Evolutionary conservation across 2,329 filamentous ascomycete genomes (phyloP).

Genomic region (Eutypella sp.): DNA sequence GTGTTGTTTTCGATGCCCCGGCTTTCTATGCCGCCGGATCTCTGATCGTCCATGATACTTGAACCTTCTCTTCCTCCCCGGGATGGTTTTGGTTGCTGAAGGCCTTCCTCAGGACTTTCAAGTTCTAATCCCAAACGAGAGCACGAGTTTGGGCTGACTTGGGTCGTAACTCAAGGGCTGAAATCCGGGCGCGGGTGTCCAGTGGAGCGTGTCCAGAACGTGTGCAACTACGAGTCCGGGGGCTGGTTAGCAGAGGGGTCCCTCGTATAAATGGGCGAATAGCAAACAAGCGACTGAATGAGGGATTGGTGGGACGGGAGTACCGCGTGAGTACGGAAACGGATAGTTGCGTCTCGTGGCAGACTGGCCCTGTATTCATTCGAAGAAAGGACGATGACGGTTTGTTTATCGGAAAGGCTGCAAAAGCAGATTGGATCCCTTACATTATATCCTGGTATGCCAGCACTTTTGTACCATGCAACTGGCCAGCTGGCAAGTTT

Average conservation of each 20-base stretch:
- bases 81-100: too few species aligned
- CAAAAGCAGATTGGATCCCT: background rate
- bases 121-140: too few species aligned
- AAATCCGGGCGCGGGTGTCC: background rate
- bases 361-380: background rate
- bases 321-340: background rate
- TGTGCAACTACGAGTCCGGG: background rate
- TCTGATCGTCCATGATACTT: conserved; percentile 28
- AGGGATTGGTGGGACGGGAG: background rate
- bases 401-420: conserved; percentile 1
- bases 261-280: conserved; percentile 1
- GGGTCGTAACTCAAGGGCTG: background rate
- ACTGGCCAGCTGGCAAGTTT: conserved; percentile 1
- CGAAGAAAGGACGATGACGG: background rate
- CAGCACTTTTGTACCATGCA: conserved; percentile 1
- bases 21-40: conserved; percentile 26
- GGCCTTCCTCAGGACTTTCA: too few species aligned
- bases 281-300: background rate
- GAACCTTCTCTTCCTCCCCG: background rate
- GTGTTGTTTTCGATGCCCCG: conserved; percentile 26
- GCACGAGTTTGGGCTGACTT: too few species aligned
- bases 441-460: background rate
- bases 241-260: background rate
- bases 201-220: background rate
- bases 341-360: background rate